These are phyloP conservation scores for Plantago lanceolata DNA, from an alignment of 305 asterid species.

Conservation along the genomic window DNA sequence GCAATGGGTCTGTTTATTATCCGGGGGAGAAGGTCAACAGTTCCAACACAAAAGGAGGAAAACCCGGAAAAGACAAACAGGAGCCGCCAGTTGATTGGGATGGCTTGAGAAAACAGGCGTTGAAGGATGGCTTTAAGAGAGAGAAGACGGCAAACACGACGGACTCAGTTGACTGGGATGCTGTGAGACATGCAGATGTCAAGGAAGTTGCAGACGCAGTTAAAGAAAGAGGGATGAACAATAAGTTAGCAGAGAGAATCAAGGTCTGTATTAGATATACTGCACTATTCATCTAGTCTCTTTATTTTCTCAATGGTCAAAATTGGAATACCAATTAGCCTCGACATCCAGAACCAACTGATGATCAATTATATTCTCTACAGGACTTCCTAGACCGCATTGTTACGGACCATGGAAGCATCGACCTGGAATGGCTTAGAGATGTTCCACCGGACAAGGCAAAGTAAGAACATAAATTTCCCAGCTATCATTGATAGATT, in stretches of 20 bases:
- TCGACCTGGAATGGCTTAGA: conserved; percentile 96
- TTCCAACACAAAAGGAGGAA: conserved; percentile 44
- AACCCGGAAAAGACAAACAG: conserved; percentile 53
- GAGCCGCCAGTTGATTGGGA: conserved; percentile 67
- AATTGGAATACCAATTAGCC: conserved; percentile 4
- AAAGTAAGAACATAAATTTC: conserved; percentile 51
- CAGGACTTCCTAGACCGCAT: conserved; percentile 87
- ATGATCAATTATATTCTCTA: conserved; percentile 31
- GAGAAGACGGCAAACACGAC: conserved; percentile 49
- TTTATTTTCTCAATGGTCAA: conserved; percentile 9
- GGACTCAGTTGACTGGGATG: conserved; percentile 97
- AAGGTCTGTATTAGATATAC: conserved; percentile 45
- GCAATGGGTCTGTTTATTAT: conserved; percentile 26
- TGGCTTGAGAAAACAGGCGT: conserved; percentile 54
- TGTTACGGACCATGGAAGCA: conserved; percentile 81
- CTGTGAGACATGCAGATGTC: conserved; percentile 84
- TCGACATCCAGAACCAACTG: conserved; percentile 23
- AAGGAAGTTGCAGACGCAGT: conserved; percentile 72
- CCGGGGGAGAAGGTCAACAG: conserved; percentile 36
- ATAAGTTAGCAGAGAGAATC: conserved; percentile 87
- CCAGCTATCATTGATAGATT: conserved; percentile 11
- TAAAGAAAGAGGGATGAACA: conserved; percentile 96
- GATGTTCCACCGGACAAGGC: conserved; percentile 95
- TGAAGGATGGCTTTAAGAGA: conserved; percentile 41
- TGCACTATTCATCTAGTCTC: conserved; percentile 18